phyloP scores from a whole-genome alignment of 2,329 filamentous ascomycete genomes.

The Fusarium coicis region DNA sequence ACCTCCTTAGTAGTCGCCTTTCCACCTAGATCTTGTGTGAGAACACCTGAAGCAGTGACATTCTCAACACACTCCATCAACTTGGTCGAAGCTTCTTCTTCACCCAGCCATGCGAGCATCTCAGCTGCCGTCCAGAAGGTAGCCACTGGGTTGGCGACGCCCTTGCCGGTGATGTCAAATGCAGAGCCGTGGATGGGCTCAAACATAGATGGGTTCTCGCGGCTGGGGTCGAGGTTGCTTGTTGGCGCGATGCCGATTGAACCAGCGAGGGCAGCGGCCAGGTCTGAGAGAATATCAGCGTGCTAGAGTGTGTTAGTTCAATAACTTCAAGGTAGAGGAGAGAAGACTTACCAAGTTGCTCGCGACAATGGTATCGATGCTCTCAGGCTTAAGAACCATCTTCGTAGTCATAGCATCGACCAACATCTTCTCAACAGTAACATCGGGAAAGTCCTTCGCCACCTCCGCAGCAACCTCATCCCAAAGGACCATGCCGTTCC shows the following conservation, averaged over 20 bases:
- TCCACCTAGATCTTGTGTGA: constrained; percentile 66
- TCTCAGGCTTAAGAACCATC: constrained; percentile 70
- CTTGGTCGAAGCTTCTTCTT: constrained; percentile 59
- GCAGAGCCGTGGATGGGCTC: constrained; percentile 70
- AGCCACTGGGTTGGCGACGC: constrained; percentile 66
- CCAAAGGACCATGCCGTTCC: constrained; percentile 76
- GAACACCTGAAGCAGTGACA: constrained; percentile 62
- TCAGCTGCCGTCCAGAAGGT: constrained; percentile 70
- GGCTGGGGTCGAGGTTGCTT: constrained; percentile 71
- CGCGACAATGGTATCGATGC: constrained; percentile 71
- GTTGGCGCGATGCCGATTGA: constrained; percentile 79
- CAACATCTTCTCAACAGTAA: constrained; percentile 72
- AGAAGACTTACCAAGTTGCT: constrained; percentile 60
- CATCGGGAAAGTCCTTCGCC: constrained; percentile 67
- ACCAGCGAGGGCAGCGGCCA: constrained; percentile 75
- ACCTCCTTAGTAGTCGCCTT: constrained; percentile 51
- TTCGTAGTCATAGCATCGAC: constrained; percentile 74
- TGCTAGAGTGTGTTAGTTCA: constrained; percentile 42
- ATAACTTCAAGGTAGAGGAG: neutral
- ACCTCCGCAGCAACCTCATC: constrained; percentile 69
- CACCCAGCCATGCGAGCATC: constrained; percentile 68
- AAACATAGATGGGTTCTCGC: constrained; percentile 67
- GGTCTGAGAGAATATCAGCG: constrained; percentile 76
- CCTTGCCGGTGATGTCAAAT: constrained; percentile 68
- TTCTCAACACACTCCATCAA: constrained; percentile 64